phyloP scores from a whole-genome alignment of 2,329 filamentous ascomycete species.

The Colletotrichum paranaense region DNA sequence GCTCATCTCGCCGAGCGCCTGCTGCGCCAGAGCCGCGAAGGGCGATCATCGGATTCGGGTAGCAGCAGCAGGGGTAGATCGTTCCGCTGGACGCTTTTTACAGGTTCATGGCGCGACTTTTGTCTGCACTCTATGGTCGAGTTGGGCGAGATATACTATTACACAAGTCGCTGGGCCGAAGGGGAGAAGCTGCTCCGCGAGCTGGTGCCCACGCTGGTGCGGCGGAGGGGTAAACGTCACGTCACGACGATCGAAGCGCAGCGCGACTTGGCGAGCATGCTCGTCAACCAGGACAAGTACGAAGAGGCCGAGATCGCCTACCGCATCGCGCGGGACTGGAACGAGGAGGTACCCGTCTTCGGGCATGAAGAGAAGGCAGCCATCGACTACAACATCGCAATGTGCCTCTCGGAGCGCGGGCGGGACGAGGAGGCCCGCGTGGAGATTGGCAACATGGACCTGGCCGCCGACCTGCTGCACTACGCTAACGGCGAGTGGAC shows the following conservation, averaged over 20 bases:
- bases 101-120: constrained; percentile 36
- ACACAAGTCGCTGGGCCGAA: constrained; percentile 36
- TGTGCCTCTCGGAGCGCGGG: constrained; percentile 38
- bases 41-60: background rate
- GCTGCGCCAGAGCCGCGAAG: constrained; percentile 22
- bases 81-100: constrained; percentile 32
- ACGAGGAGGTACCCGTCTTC: constrained; percentile 33
- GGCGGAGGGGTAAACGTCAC: constrained; percentile 30
- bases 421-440: constrained; percentile 23
- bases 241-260: constrained; percentile 38
- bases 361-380: constrained; percentile 37
- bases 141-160: constrained; percentile 39
- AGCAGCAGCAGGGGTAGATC: background rate
- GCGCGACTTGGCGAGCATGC: constrained; percentile 37
- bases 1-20: constrained; percentile 30
- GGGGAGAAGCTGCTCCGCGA: constrained; percentile 37
- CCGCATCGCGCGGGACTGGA: constrained; percentile 35
- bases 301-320: constrained; percentile 34
- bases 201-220: constrained; percentile 34
- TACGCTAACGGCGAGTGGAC: constrained; percentile 39
- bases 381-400: constrained; percentile 38
- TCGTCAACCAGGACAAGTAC: constrained; percentile 37
- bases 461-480: constrained; percentile 36
- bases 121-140: constrained; percentile 39
- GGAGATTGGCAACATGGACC: constrained; percentile 33